Conservation (phyloP, 352 stramenopile species). For the Globisporangium abappressorium region DNA sequence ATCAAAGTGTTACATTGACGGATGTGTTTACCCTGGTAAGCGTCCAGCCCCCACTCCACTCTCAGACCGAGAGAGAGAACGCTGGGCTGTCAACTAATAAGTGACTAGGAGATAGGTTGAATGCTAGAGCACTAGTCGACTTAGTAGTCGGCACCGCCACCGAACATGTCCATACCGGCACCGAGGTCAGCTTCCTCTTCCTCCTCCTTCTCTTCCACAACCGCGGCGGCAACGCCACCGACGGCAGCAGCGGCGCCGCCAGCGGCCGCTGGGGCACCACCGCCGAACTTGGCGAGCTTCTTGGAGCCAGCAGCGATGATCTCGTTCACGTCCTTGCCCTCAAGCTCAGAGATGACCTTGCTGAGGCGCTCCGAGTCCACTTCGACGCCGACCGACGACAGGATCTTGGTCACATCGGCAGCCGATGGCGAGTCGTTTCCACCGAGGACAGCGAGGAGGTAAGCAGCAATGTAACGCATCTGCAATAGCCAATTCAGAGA, state of each 20-base stretch:
- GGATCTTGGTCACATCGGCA: slow-evolving; percentile 91
- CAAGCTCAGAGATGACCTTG: slow-evolving; percentile 77
- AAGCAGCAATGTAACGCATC: slow-evolving; percentile 98
- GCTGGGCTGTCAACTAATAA: slow-evolving; percentile 8
- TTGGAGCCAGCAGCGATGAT: slow-evolving; percentile 77
- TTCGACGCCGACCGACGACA: slow-evolving; percentile 89
- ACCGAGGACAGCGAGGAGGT: slow-evolving; percentile 94
- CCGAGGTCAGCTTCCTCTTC: slow-evolving; percentile 86
- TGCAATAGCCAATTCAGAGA: slow-evolving; percentile 19
- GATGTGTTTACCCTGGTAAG: slow-evolving; percentile 49
- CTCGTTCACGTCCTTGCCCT: slow-evolving; percentile 81
- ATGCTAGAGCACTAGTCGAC: slow-evolving; percentile 11
- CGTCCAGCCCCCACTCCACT: neutral
- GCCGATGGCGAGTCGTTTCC: slow-evolving; percentile 88
- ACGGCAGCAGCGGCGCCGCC: slow-evolving; percentile 45
- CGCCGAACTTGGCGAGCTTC: slow-evolving; percentile 84
- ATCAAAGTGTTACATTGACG: slow-evolving; percentile 81
- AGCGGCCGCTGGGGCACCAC: slow-evolving; percentile 48
- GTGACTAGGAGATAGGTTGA: slow-evolving; percentile 13
- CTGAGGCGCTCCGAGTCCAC: slow-evolving; percentile 66
- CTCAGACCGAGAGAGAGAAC: neutral
- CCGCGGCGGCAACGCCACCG: slow-evolving; percentile 44
- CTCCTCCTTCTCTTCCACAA: slow-evolving; percentile 72
- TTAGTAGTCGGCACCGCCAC: slow-evolving; percentile 87
- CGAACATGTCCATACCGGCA: slow-evolving; percentile 87